Evolutionary conservation across 306 rosid species (phyloP), one percentile per base, ranked within the genome.

Genomic region (Delonix regia): DNA sequence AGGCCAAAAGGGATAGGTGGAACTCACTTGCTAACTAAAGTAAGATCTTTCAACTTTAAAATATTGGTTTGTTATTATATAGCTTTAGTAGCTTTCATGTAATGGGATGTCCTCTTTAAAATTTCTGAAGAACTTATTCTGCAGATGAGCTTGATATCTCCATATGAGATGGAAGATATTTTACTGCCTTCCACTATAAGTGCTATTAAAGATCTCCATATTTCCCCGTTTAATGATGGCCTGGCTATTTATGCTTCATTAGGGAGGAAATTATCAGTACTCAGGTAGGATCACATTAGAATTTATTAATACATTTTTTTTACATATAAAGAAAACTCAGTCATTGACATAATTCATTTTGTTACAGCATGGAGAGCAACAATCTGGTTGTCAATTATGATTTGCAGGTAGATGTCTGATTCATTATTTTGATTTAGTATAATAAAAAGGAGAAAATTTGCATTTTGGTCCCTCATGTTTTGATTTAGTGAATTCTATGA

Each of bases 111-210:
- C 51, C 55, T 39, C 57, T 53, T 34, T 64, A 41, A 77, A 45
- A 36, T 78, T 80, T 79, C 16, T 67, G 65, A 53, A 57, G 30
- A 76, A 76, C 74, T 65, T 76, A 77, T 69, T 85, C 55, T 88
- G 74, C 82, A 95, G 99, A 76, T 91, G 82, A 92, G 99, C 92
- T 78, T 92, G 88, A 79, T 92, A 55, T 76, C 88, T 88, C 97
- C 98, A 36, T 78, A 82, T 87, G 99, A 92, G 78, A 87, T 79
- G 83, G 92, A 90, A 65, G 94, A 95, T 85, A 87, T 89, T 77
- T 12, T 86, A 27, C 90, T 95, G 42, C 98, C 98, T 85, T 78
- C 90, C 8, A 27, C 73, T 70, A 56, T 83, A 66, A 82, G 62
- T 78, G 87, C 78, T 53, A 81, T 95, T 71, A 92, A 79, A 87